Conservation (phyloP, 2,329 filamentous ascomycete genomes). For the Cordyceps pruinosa region DNA sequence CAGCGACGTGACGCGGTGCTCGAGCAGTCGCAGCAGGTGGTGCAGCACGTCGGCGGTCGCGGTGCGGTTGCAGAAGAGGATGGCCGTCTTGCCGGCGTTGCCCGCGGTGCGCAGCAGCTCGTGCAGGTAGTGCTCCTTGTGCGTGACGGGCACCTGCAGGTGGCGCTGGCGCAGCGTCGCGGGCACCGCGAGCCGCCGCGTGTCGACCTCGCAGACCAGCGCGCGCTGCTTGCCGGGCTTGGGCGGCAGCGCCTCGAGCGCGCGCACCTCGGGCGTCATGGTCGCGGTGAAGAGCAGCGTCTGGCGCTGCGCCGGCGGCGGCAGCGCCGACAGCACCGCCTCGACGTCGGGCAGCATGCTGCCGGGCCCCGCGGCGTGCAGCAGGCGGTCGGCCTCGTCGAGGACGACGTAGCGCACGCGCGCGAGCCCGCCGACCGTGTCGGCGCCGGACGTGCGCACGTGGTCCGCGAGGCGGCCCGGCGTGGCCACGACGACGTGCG, state of each 20-base stretch:
- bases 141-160: slow-evolving; percentile 80
- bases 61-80: slow-evolving; percentile 93
- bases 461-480: slow-evolving; percentile 91
- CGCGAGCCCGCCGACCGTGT: slow-evolving; percentile 76
- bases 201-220: slow-evolving; percentile 85
- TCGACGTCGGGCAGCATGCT: slow-evolving; percentile 95
- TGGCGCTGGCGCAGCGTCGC: slow-evolving; percentile 76
- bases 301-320: slow-evolving; percentile 71
- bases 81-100: slow-evolving; percentile 70
- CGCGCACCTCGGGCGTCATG: slow-evolving; percentile 84
- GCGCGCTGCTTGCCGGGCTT: slow-evolving; percentile 65
- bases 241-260: slow-evolving; percentile 70
- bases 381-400: slow-evolving; percentile 88
- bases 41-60: slow-evolving; percentile 83
- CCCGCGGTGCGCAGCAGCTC: slow-evolving; percentile 72
- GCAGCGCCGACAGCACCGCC: slow-evolving; percentile 76
- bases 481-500: slow-evolving; percentile 90
- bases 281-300: slow-evolving; percentile 95
- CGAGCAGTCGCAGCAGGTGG: slow-evolving; percentile 75
- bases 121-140: slow-evolving; percentile 93
- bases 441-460: slow-evolving; percentile 81
- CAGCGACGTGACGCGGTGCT: slow-evolving; percentile 83
- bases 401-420: slow-evolving; percentile 82
- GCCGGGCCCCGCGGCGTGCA: slow-evolving; percentile 64
- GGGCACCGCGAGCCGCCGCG: slow-evolving; percentile 67